Evolutionary conservation across 2,329 filamentous ascomycete species (phyloP).

Genomic region (Amphichorda felina): DNA sequence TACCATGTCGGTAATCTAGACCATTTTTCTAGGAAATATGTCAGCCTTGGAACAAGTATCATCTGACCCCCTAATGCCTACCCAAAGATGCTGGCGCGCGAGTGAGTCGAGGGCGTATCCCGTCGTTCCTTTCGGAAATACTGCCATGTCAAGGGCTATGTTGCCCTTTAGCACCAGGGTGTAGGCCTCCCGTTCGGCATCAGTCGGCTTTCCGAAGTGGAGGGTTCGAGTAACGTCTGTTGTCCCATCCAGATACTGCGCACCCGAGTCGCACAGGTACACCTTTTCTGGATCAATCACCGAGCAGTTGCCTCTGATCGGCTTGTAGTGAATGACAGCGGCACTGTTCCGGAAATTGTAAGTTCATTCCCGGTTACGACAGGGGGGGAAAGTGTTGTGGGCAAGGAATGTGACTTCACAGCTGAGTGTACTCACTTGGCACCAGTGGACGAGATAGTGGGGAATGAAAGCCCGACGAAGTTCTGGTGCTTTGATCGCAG

Average conservation of each 20-base stretch:
- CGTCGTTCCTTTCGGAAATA: constrained; percentile 91
- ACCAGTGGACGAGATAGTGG: constrained; percentile 91
- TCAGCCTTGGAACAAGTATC: constrained; percentile 9
- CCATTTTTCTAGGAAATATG: constrained; percentile 39
- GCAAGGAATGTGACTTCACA: too few relatives aligned
- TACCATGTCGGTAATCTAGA: constrained; percentile 91
- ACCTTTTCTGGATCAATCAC: constrained; percentile 73
- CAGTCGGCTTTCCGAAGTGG: constrained; percentile 78
- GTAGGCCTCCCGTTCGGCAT: constrained; percentile 78
- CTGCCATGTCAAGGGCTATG: constrained; percentile 72
- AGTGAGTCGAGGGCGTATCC: constrained; percentile 84
- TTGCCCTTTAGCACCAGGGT: constrained; percentile 92
- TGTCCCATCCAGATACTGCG: constrained; percentile 91
- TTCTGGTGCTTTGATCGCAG: constrained; percentile 56
- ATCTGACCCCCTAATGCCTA: constrained; percentile 22
- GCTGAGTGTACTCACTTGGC: constrained; percentile 39
- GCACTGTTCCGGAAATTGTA: constrained; percentile 43
- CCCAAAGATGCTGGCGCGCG: constrained; percentile 88
- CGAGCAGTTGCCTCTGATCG: constrained; percentile 71
- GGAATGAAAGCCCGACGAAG: constrained; percentile 85
- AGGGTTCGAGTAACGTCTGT: constrained; percentile 91
- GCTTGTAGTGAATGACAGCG: constrained; percentile 91
- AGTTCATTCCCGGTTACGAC: neutral
- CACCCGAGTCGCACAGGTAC: constrained; percentile 94
- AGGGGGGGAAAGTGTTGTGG: too few relatives aligned